A percentile compares a stretch with the other conserved stretches of the same genome.
Evolutionary conservation across 1,284 basidiomycete species (phyloP).

Genomic region (Irpex sp.): DNA sequence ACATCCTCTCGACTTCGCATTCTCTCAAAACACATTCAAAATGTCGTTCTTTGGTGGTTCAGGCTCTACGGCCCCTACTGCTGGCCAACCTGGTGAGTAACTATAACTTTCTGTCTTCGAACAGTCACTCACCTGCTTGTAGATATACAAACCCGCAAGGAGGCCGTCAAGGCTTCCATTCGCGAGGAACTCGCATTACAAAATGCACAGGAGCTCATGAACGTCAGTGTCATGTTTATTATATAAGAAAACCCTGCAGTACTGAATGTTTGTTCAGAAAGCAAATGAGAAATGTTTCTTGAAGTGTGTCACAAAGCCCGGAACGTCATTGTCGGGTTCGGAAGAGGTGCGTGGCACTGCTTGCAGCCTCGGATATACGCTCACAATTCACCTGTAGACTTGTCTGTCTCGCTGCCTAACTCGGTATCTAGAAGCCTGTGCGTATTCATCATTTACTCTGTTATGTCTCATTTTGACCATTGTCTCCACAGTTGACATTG

Average conservation of each 20-base stretch:
- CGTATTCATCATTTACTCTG: slow-evolving; percentile 29
- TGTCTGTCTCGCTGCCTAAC: slow-evolving; percentile 76
- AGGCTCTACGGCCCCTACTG: not conserved
- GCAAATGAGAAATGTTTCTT: slow-evolving; percentile 73
- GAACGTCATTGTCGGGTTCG: slow-evolving; percentile 60
- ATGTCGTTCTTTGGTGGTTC: slow-evolving; percentile 11
- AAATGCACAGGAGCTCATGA: slow-evolving; percentile 81
- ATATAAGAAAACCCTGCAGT: no score
- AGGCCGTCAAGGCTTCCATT: slow-evolving; percentile 68
- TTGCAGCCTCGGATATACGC: slow-evolving; percentile 61
- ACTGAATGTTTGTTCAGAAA: slow-evolving; percentile 43
- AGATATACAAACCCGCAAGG: slow-evolving; percentile 63
- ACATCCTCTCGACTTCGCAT: not conserved
- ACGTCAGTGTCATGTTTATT: slow-evolving; percentile 28
- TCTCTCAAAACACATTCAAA: not conserved
- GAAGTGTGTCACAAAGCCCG: slow-evolving; percentile 79
- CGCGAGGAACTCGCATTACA: slow-evolving; percentile 68
- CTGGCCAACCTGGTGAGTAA: not conserved
- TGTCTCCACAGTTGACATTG: slow-evolving; percentile 58
- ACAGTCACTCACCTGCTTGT: not conserved
- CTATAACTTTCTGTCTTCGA: no score
- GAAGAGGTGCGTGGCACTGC: slow-evolving; percentile 57
- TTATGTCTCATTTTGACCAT: slow-evolving; percentile 4
- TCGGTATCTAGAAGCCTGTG: slow-evolving; percentile 82
- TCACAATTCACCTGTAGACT: slow-evolving; percentile 41